Conservation (phyloP, 345 rosid genomes). For the Ceriops tagal region DNA sequence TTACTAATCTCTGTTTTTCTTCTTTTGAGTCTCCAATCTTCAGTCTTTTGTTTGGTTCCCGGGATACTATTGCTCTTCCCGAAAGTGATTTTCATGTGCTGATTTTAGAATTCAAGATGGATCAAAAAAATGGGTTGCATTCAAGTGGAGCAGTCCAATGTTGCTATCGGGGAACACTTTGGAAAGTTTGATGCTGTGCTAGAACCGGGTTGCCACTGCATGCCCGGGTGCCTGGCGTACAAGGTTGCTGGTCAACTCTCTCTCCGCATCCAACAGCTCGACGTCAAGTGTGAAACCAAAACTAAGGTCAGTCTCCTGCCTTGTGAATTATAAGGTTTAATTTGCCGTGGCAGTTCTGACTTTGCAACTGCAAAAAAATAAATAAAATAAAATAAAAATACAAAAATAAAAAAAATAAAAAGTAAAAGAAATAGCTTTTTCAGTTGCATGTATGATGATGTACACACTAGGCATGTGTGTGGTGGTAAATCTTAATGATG, state of each 20-base stretch:
- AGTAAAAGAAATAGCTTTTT: too few species aligned
- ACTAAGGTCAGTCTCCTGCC: conserved; percentile 9
- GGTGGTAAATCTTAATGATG: too few species aligned
- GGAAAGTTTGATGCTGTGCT: conserved; percentile 33
- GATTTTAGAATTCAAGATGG: conserved; percentile 15
- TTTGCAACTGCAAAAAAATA: too few species aligned
- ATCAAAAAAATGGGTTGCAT: conserved; percentile 23
- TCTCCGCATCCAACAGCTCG: conserved; percentile 27
- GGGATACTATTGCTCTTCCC: background rate
- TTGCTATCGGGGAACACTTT: conserved; percentile 24
- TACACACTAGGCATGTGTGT: too few species aligned
- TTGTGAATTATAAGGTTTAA: background rate
- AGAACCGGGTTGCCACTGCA: conserved; percentile 30
- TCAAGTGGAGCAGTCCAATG: conserved; percentile 32
- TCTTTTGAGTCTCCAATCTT: background rate
- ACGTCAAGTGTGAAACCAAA: conserved; percentile 21
- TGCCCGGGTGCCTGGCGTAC: conserved; percentile 33
- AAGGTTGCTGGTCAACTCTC: conserved; percentile 24
- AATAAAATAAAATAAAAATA: too few species aligned
- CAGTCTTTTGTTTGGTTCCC: background rate
- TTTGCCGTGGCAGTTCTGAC: background rate
- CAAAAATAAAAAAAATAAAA: too few species aligned
- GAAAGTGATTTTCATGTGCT: too few species aligned
- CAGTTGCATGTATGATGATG: too few species aligned
- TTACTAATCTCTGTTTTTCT: background rate